These are phyloP conservation scores for Rhododendron mucronatum DNA, from an alignment of 148 eudicot genomes.

Conservation along the genomic window DNA sequence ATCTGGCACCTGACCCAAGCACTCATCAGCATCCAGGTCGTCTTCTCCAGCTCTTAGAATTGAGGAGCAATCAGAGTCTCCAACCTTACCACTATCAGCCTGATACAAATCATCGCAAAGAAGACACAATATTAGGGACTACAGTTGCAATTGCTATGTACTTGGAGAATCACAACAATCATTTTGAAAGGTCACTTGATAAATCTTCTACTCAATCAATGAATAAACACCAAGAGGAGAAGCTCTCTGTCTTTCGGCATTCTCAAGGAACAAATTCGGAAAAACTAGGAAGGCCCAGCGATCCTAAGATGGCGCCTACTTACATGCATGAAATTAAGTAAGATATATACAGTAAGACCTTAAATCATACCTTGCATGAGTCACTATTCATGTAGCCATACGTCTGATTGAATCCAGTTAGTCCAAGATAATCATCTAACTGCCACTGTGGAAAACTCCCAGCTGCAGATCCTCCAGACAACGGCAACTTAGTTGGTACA, in stretches of 20 bases:
- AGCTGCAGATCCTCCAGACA: constrained; percentile 53
- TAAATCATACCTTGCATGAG: constrained; percentile 66
- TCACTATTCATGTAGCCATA: constrained; percentile 44
- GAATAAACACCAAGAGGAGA: constrained; percentile 1
- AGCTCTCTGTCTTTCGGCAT: background rate
- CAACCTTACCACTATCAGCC: constrained; percentile 82
- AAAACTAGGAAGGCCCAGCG: too few relatives aligned
- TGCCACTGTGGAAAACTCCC: constrained; percentile 68
- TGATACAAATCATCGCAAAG: constrained; percentile 15
- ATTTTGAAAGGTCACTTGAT: background rate
- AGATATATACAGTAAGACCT: background rate
- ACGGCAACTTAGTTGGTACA: constrained; percentile 37
- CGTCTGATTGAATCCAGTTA: constrained; percentile 49
- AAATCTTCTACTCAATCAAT: background rate
- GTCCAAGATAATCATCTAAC: constrained; percentile 59
- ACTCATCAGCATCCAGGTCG: constrained; percentile 63
- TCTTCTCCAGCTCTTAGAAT: constrained; percentile 52
- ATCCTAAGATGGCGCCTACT: background rate
- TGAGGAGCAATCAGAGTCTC: constrained; percentile 68
- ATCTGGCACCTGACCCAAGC: constrained; percentile 81
- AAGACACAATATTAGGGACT: background rate
- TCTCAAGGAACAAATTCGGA: background rate
- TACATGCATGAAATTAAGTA: background rate
- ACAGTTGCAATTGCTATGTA: background rate
- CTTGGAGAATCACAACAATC: background rate